phyloP scores from a whole-genome alignment of 2,329 filamentous ascomycete genomes.

The Fusarium camptoceras region DNA sequence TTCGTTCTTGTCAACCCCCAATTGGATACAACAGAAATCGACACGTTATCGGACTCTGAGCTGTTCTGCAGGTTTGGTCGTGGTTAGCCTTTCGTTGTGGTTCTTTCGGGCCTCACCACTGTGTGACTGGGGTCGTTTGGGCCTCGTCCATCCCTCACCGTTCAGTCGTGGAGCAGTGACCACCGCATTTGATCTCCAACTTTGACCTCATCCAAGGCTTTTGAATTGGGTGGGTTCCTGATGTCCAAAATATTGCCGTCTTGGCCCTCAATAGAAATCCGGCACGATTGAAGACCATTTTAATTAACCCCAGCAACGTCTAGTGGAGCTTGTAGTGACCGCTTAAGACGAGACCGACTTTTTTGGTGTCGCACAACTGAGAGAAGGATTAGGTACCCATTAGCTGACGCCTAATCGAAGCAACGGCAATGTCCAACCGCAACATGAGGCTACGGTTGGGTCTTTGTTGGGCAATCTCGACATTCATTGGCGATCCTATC shows the following conservation, averaged over 20 bases:
- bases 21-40: conserved; percentile 26
- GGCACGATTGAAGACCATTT: conserved; percentile 26
- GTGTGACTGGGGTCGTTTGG: conserved; percentile 24
- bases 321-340: conserved; percentile 40
- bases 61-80: conserved; percentile 26
- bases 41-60: conserved; percentile 33
- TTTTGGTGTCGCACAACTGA: conserved; percentile 38
- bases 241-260: conserved; percentile 20
- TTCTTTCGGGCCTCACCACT: conserved; percentile 37
- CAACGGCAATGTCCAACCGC: conserved; percentile 33
- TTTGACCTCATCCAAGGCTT: conserved; percentile 25
- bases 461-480: conserved; percentile 34
- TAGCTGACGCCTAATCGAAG: conserved; percentile 38
- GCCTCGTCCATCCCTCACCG: conserved; percentile 34
- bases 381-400: conserved; percentile 38
- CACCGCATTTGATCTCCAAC: conserved; percentile 33
- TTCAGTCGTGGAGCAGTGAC: conserved; percentile 26
- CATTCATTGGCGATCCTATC: conserved; percentile 17
- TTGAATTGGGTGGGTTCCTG: conserved; percentile 16
- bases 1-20: conserved; percentile 24
- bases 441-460: conserved; percentile 41
- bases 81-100: conserved; percentile 21
- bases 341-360: conserved; percentile 44
- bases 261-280: conserved; percentile 35
- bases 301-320: conserved; percentile 21